Conservation (phyloP, 2,329 filamentous ascomycete genomes). For the Mollisia scopiformis region DNA sequence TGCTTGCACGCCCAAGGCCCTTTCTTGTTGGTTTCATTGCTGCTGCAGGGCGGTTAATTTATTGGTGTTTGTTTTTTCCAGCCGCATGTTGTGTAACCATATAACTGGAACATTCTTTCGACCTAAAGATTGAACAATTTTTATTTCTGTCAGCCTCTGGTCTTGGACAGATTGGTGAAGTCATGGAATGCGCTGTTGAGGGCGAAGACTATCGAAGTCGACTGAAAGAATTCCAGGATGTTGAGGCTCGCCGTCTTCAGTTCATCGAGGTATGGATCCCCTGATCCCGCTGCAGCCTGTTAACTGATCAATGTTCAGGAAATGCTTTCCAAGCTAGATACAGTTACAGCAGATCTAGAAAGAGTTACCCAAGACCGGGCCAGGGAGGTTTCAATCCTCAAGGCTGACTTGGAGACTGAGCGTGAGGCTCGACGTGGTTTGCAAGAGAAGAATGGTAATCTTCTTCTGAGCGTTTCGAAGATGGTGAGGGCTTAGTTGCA, state of each 20-base stretch:
- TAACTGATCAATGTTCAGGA: not conserved
- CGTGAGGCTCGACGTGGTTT: conserved; percentile 7
- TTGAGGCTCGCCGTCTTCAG: not conserved
- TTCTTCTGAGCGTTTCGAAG: not conserved
- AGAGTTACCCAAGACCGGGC: not conserved
- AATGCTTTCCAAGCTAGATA: conserved; percentile 1
- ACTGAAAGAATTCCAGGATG: not conserved
- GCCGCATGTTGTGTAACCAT: not conserved
- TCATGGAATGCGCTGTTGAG: not conserved
- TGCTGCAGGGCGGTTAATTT: too few species aligned
- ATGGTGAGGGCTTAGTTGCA: not conserved
- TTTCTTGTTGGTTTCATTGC: too few species aligned
- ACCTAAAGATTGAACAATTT: not conserved
- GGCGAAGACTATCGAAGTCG: conserved; percentile 1
- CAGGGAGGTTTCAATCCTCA: conserved; percentile 1
- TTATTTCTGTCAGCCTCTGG: not conserved
- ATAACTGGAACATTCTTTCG: not conserved
- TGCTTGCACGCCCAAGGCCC: too few species aligned
- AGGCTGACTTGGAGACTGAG: conserved; percentile 16
- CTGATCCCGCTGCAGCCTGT: not conserved
- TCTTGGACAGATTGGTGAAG: not conserved
- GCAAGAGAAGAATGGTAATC: conserved; percentile 5
- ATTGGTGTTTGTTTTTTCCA: too few species aligned
- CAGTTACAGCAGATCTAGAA: not conserved
- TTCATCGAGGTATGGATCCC: conserved; percentile 3